These are phyloP conservation scores for Pezizomycotina sp. DNA, from an alignment of 2,329 filamentous ascomycete species.

Conservation along the genomic window DNA sequence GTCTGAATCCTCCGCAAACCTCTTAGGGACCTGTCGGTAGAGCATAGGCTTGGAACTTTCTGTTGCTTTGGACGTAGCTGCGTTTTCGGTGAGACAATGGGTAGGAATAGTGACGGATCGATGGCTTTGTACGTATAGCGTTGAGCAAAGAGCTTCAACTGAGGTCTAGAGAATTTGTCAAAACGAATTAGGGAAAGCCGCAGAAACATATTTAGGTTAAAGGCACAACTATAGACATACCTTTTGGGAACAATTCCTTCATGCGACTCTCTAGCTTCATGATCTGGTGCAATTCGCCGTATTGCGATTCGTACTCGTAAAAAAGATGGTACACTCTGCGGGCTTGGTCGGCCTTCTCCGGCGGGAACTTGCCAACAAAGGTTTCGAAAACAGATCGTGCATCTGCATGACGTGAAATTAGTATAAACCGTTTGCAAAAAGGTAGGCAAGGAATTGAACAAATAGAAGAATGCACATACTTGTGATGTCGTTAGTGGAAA, in stretches of 20 bases:
- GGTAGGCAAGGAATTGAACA: background rate
- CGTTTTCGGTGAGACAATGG: slow-evolving; percentile 22
- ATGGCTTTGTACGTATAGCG: slow-evolving; percentile 25
- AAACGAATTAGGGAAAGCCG: background rate
- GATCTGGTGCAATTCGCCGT: slow-evolving; percentile 81
- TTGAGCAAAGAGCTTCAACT: slow-evolving; percentile 22
- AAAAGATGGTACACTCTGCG: slow-evolving; percentile 82
- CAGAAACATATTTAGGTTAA: background rate
- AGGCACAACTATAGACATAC: slow-evolving; percentile 31
- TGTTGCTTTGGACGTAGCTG: slow-evolving; percentile 22
- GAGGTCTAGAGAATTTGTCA: slow-evolving; percentile 21
- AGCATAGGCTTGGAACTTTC: slow-evolving; percentile 21
- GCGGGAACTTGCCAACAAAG: slow-evolving; percentile 58
- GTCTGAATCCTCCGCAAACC: slow-evolving; percentile 37
- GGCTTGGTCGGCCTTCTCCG: slow-evolving; percentile 64
- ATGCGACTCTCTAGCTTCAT: slow-evolving; percentile 82
- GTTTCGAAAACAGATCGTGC: slow-evolving; percentile 93
- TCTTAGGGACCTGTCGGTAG: slow-evolving; percentile 41
- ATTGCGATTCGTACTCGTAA: slow-evolving; percentile 87
- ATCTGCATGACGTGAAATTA: slow-evolving; percentile 38
- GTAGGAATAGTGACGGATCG: slow-evolving; percentile 23
- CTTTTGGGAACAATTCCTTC: slow-evolving; percentile 80
- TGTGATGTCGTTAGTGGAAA: slow-evolving; percentile 80
- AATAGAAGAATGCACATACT: slow-evolving; percentile 41
- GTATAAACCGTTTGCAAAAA: slow-evolving; percentile 2